Evolutionary conservation across 768 basidiomycete species (phyloP).

Genomic region (Leccinum sublutescens): DNA sequence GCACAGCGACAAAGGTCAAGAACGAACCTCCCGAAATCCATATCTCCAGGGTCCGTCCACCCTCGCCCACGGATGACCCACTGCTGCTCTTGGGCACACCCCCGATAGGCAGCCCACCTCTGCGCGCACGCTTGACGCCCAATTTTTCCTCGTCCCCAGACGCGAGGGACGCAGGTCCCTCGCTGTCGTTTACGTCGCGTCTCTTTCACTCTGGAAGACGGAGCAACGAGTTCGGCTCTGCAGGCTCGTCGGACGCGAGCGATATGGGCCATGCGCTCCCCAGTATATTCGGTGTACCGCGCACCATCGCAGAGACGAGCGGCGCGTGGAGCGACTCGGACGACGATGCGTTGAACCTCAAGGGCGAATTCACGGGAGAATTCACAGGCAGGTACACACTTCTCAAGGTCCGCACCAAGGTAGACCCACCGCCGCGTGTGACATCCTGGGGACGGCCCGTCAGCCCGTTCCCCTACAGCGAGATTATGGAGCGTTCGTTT

Average conservation of each 20-base stretch:
- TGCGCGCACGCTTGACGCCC: slow-evolving; percentile 38
- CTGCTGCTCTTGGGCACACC: slow-evolving; percentile 53
- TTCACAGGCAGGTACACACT: slow-evolving; percentile 66
- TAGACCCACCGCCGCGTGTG: slow-evolving; percentile 60
- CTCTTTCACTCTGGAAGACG: slow-evolving; percentile 14
- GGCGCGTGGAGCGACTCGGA: slow-evolving; percentile 30
- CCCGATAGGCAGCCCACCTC: slow-evolving; percentile 25
- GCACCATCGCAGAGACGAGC: slow-evolving; percentile 1
- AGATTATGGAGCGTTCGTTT: slow-evolving; percentile 30
- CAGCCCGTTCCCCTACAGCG: slow-evolving; percentile 58
- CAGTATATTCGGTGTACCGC: slow-evolving; percentile 9
- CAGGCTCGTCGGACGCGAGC: slow-evolving; percentile 2
- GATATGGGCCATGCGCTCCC: slow-evolving; percentile 14
- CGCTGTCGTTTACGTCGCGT: slow-evolving; percentile 20
- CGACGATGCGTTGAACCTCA: slow-evolving; percentile 34
- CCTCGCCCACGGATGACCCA: slow-evolving; percentile 77
- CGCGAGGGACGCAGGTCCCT: not conserved
- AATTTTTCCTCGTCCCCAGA: slow-evolving; percentile 33
- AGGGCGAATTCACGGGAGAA: slow-evolving; percentile 65
- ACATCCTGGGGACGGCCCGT: slow-evolving; percentile 68
- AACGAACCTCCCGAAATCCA: slow-evolving; percentile 66
- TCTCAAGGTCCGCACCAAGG: slow-evolving; percentile 57
- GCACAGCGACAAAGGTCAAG: slow-evolving; percentile 41
- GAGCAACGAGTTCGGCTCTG: not conserved
- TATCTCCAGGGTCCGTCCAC: slow-evolving; percentile 57